Conservation (phyloP, 2,329 filamentous ascomycete species). For the Ceratocystis eucalypticola region DNA sequence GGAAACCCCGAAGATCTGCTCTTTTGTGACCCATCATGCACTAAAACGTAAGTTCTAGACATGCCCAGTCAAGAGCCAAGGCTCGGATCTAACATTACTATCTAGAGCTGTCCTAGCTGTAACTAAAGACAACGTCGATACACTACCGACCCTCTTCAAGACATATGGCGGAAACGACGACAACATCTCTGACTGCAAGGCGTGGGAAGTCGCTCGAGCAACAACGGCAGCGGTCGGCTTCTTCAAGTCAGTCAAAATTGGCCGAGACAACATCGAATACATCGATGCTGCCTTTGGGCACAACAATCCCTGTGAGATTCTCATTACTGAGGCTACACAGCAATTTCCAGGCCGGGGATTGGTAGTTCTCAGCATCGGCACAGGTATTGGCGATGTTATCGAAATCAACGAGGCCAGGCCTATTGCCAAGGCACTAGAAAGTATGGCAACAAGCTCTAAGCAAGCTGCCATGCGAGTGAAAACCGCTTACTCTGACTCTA, state of each 20-base stretch:
- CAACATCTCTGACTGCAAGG: slow-evolving; percentile 21
- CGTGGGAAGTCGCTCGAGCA: slow-evolving; percentile 25
- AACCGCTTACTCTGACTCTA: slow-evolving; percentile 19
- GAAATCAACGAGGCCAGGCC: slow-evolving; percentile 18
- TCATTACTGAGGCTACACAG: slow-evolving; percentile 24
- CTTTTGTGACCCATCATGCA: background rate
- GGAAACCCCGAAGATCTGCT: background rate
- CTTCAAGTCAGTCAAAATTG: slow-evolving; percentile 25
- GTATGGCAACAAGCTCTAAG: background rate
- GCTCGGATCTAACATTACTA: background rate
- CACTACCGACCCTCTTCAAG: slow-evolving; percentile 22
- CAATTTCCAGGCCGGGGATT: slow-evolving; percentile 20
- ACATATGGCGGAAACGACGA: slow-evolving; percentile 22
- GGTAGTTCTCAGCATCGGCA: slow-evolving; percentile 24
- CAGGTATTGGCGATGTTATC: slow-evolving; percentile 22
- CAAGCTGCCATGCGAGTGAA: background rate
- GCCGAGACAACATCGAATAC: slow-evolving; percentile 23
- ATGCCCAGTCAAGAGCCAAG: background rate
- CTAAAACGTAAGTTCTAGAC: background rate
- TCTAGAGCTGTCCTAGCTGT: background rate
- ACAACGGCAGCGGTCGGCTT: slow-evolving; percentile 24
- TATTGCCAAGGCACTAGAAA: background rate
- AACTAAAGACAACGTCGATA: slow-evolving; percentile 13
- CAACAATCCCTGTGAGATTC: slow-evolving; percentile 26
- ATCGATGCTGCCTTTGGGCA: slow-evolving; percentile 25